Evolutionary conservation across 192 early-diverging fungal species (phyloP).

Genomic region (Coemansia brasiliensis): DNA sequence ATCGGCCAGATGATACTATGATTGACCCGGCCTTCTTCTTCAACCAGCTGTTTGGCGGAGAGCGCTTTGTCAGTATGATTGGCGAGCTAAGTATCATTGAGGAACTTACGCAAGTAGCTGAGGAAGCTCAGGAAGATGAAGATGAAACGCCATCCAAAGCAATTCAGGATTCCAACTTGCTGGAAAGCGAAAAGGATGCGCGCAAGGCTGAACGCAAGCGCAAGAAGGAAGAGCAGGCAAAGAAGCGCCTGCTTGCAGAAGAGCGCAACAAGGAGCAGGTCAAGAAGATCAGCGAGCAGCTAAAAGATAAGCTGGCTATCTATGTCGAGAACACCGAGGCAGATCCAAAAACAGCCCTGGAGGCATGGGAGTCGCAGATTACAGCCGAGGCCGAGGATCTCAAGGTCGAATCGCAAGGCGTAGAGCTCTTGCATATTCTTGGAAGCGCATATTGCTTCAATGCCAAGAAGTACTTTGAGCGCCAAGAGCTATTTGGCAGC

Average conservation of each 20-base stretch:
- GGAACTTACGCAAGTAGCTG: conserved; percentile 84
- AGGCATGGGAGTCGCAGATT: conserved; percentile 68
- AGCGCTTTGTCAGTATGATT: conserved; percentile 95
- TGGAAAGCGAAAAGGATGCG: conserved; percentile 41
- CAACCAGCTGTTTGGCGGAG: conserved; percentile 94
- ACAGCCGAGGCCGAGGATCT: conserved; percentile 83
- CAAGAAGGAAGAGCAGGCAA: conserved; percentile 60
- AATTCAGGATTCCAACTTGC: conserved; percentile 21
- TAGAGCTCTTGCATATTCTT: conserved; percentile 90
- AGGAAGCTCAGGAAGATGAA: conserved; percentile 62
- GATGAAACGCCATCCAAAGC: conserved; percentile 34
- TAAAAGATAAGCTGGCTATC: conserved; percentile 74
- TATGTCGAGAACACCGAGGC: conserved; percentile 68
- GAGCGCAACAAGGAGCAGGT: conserved; percentile 65
- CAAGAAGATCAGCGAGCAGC: conserved; percentile 60
- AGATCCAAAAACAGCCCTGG: conserved; percentile 57
- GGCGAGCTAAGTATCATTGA: conserved; percentile 95
- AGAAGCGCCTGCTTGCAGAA: conserved; percentile 63
- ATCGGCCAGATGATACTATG: conserved; percentile 61
- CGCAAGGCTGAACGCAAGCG: conserved; percentile 60
- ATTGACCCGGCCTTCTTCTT: conserved; percentile 95
- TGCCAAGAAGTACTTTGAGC: conserved; percentile 78
- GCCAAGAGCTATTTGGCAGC: conserved; percentile 67
- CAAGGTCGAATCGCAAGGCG: conserved; percentile 87
- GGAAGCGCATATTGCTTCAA: conserved; percentile 90